Evolutionary conservation across 1,139 yeast genomes (phyloP).

Genomic region (Casaregolazyma suthepensis): DNA sequence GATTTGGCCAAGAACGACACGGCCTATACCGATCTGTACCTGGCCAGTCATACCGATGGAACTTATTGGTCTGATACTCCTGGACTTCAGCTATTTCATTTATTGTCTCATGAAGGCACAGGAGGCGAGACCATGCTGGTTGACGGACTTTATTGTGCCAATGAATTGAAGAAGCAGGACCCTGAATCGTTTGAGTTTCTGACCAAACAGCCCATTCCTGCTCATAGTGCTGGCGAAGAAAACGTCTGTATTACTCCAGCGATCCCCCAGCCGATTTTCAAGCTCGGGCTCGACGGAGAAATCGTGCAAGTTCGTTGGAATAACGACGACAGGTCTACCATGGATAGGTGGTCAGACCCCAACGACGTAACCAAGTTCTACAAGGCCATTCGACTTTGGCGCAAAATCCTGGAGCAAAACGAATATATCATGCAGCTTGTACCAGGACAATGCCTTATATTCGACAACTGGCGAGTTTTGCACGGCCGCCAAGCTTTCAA

Average conservation of each 20-base stretch:
- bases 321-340: slow-evolving; percentile 64
- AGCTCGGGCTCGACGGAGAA: slow-evolving; percentile 28
- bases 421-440: slow-evolving; percentile 52
- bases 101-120: slow-evolving; percentile 57
- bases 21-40: slow-evolving; percentile 66
- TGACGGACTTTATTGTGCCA: slow-evolving; percentile 63
- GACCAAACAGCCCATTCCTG: slow-evolving; percentile 52
- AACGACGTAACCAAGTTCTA: slow-evolving; percentile 54
- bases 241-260: slow-evolving; percentile 62
- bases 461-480: slow-evolving; percentile 73
- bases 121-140: slow-evolving; percentile 74
- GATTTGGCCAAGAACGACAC: slow-evolving; percentile 68
- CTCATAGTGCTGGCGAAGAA: slow-evolving; percentile 73
- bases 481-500: slow-evolving; percentile 68
- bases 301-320: slow-evolving; percentile 70
- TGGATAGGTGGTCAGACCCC: slow-evolving; percentile 53
- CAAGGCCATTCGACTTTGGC: slow-evolving; percentile 56
- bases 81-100: slow-evolving; percentile 66
- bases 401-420: slow-evolving; percentile 47
- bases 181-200: slow-evolving; percentile 55
- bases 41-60: slow-evolving; percentile 69
- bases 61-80: slow-evolving; percentile 78
- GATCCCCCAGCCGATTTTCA: slow-evolving; percentile 52
- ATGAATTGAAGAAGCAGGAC: slow-evolving; percentile 40
- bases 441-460: slow-evolving; percentile 66